Conservation (phyloP, 768 basidiomycete genomes). For the Suillus spraguei region DNA sequence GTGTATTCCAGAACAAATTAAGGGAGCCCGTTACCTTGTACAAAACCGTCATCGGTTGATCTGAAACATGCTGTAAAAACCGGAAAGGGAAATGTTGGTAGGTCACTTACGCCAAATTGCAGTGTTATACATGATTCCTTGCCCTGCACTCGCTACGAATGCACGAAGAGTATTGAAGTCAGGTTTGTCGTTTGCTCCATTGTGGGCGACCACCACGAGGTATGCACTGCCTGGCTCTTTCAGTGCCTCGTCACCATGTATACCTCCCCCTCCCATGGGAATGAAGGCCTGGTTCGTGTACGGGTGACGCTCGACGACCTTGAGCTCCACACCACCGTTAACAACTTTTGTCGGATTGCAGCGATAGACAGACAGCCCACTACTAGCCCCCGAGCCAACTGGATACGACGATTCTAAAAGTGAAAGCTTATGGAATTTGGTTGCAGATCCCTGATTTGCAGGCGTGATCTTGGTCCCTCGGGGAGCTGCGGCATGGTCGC, state of each 20-base stretch:
- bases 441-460: slow-evolving; percentile 89
- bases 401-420: slow-evolving; percentile 72
- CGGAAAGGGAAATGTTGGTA: background rate
- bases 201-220: slow-evolving; percentile 85
- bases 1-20: slow-evolving; percentile 6
- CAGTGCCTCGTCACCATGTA: slow-evolving; percentile 45
- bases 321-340: slow-evolving; percentile 57
- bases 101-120: slow-evolving; percentile 86
- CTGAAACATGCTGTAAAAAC: slow-evolving; percentile 41
- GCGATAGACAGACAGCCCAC: slow-evolving; percentile 83
- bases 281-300: slow-evolving; percentile 93
- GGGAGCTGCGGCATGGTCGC: slow-evolving; percentile 65
- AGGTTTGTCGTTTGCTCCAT: slow-evolving; percentile 75
- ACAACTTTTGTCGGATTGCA: slow-evolving; percentile 57
- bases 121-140: slow-evolving; percentile 84
- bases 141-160: slow-evolving; percentile 77
- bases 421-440: slow-evolving; percentile 91
- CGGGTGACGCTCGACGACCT: slow-evolving; percentile 85
- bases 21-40: slow-evolving; percentile 51
- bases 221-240: slow-evolving; percentile 57
- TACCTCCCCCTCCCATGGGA: slow-evolving; percentile 76
- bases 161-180: slow-evolving; percentile 75
- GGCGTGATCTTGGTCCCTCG: slow-evolving; percentile 70
- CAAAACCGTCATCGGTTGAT: slow-evolving; percentile 91
- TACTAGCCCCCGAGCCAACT: slow-evolving; percentile 50